These are phyloP conservation scores for Melastoma candidum DNA, from an alignment of 441 rosid genomes.

Conservation along the genomic window DNA sequence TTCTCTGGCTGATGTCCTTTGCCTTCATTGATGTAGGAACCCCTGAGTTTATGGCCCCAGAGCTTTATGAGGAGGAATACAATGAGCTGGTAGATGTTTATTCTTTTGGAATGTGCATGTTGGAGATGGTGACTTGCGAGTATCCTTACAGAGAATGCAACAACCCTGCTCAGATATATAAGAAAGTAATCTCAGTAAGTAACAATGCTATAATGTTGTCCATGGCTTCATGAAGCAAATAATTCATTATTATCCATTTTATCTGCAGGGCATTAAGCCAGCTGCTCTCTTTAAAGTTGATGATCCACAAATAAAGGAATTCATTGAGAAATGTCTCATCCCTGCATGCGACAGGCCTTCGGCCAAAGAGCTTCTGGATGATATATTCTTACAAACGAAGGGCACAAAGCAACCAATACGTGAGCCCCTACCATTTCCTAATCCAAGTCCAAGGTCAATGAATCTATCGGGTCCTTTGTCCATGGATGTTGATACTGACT, in stretches of 20 bases:
- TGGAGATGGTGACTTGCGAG: constrained; percentile 64
- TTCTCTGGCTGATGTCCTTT: not conserved
- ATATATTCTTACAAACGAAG: constrained; percentile 30
- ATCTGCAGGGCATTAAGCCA: constrained; percentile 37
- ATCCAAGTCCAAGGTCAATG: constrained; percentile 18
- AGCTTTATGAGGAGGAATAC: constrained; percentile 61
- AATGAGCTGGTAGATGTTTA: constrained; percentile 53
- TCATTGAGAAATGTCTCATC: constrained; percentile 39
- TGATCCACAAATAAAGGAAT: constrained; percentile 28
- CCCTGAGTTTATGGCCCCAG: constrained; percentile 68
- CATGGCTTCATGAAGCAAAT: not conserved
- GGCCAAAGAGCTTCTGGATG: constrained; percentile 34
- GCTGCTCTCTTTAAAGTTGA: constrained; percentile 33
- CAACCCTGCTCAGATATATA: constrained; percentile 57
- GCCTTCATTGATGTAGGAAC: constrained; percentile 33
- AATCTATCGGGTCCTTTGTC: constrained; percentile 25
- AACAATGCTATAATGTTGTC: not conserved
- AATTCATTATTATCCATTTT: constrained; percentile 5
- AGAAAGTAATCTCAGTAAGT: constrained; percentile 53
- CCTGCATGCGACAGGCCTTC: constrained; percentile 33
- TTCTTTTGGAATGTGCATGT: constrained; percentile 62
- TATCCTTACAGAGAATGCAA: constrained; percentile 61
- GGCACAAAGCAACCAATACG: constrained; percentile 18
- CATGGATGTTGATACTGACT: constrained; percentile 35
- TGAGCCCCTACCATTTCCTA: constrained; percentile 19